Percentiles rank a stretch among this genome's conserved stretches.
Evolutionary conservation across 176 grass and related monocot species (phyloP).

Genomic region (Oryza nivara): DNA sequence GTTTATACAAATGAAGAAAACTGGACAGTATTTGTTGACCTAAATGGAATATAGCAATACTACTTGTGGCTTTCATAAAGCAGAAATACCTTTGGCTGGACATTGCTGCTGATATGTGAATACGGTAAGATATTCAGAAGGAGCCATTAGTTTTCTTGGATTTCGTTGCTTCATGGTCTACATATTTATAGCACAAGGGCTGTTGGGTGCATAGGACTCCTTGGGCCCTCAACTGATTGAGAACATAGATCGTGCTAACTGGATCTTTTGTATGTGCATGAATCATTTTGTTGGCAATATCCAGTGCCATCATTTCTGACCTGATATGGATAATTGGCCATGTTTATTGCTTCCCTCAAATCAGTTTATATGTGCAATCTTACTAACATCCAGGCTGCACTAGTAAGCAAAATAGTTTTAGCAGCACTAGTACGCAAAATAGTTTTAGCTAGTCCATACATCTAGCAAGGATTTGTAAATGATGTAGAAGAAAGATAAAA

Average conservation of each 20-base stretch:
- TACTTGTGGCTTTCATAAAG: constrained; percentile 11
- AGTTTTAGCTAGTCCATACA: not conserved
- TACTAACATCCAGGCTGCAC: not conserved
- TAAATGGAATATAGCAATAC: not conserved
- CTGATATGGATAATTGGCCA: not conserved
- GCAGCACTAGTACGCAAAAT: not conserved
- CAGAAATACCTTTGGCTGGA: not conserved
- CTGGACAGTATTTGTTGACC: not conserved
- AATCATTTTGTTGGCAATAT: constrained; percentile 1
- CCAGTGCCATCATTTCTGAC: not conserved
- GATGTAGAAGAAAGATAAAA: not conserved
- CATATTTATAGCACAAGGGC: not conserved
- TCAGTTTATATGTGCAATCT: not conserved
- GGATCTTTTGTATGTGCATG: not conserved
- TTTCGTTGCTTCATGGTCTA: constrained; percentile 7
- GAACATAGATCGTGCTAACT: not conserved
- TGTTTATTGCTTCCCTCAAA: not conserved
- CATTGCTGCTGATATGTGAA: constrained; percentile 9
- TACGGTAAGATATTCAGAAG: not conserved
- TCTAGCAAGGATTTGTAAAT: not conserved
- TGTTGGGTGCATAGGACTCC: not conserved
- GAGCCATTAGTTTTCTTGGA: constrained; percentile 2
- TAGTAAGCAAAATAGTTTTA: not conserved
- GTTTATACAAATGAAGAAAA: not conserved
- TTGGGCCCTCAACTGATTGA: not conserved